A percentile compares a stretch with the other conserved stretches of the same genome.
phyloP scores from a whole-genome alignment of 1,284 basidiomycete genomes.

The Sanghuangporus sanghuang region DNA sequence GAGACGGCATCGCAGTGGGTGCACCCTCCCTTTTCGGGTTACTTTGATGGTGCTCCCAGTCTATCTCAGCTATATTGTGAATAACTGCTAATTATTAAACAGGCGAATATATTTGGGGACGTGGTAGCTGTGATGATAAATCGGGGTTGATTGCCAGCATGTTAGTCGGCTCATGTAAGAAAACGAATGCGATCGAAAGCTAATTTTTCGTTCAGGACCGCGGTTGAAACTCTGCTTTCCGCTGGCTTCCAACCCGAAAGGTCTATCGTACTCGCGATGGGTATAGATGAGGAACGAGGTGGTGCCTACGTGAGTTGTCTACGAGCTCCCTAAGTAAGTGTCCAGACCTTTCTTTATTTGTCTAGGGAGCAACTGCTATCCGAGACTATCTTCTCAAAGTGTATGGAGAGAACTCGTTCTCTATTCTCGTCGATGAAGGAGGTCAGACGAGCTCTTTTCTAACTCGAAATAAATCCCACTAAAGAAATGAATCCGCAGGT shows the following conservation, averaged over 20 bases:
- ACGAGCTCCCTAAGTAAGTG: neutral
- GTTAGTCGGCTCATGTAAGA: slow-evolving; percentile 36
- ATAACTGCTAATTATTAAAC: neutral
- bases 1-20: slow-evolving; percentile 35
- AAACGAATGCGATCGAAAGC: slow-evolving; percentile 2
- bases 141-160: slow-evolving; percentile 52
- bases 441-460: slow-evolving; percentile 25
- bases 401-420: slow-evolving; percentile 49
- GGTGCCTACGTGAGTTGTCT: slow-evolving; percentile 38
- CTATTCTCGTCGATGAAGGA: slow-evolving; percentile 52
- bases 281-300: slow-evolving; percentile 67
- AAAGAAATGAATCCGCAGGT: slow-evolving; percentile 24
- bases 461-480: neutral
- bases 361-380: slow-evolving; percentile 46
- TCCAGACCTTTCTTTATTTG: neutral
- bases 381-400: slow-evolving; percentile 39
- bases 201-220: slow-evolving; percentile 31
- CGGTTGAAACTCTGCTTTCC: slow-evolving; percentile 50
- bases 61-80: neutral
- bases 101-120: slow-evolving; percentile 57
- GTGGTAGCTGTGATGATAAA: slow-evolving; percentile 62
- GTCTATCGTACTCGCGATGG: slow-evolving; percentile 55
- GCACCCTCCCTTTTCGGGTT: slow-evolving; percentile 40
- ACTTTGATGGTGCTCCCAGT: slow-evolving; percentile 31
- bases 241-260: slow-evolving; percentile 47